These are phyloP conservation scores for Beauveria scarabaeidicola DNA, from an alignment of 2,329 filamentous ascomycete species.

Conservation along the genomic window DNA sequence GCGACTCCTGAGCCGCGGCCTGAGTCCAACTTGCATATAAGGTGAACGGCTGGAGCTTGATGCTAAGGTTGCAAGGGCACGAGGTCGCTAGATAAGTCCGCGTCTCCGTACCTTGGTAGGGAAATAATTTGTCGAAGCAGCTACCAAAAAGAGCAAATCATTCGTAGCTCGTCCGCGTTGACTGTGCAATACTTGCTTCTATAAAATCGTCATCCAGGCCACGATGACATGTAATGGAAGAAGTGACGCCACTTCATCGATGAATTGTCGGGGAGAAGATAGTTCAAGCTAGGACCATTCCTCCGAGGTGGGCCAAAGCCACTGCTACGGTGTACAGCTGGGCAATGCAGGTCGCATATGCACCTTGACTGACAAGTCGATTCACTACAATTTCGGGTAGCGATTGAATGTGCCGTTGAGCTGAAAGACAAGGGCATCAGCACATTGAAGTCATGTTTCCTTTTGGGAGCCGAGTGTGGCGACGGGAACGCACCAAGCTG, in stretches of 20 bases:
- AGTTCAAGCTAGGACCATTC: constrained; percentile 3
- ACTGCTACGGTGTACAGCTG: background rate
- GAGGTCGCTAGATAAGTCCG: background rate
- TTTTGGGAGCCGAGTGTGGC: background rate
- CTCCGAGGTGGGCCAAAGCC: constrained; percentile 6
- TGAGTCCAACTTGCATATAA: constrained; percentile 13
- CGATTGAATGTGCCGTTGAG: background rate
- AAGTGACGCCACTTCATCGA: constrained; percentile 4
- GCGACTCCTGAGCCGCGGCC: constrained; percentile 12
- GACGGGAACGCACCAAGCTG: background rate
- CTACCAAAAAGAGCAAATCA: background rate
- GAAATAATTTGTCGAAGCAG: background rate
- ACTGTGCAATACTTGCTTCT: background rate
- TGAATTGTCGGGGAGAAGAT: background rate
- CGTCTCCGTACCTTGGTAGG: background rate
- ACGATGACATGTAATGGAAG: background rate
- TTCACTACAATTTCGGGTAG: background rate
- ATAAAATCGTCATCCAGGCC: background rate
- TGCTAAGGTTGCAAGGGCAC: background rate
- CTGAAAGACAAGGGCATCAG: background rate
- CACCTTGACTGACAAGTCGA: background rate
- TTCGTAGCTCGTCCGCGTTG: background rate
- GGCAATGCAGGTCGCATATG: background rate
- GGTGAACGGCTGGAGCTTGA: background rate
- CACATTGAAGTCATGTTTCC: too few species aligned